These are phyloP conservation scores for Aspergillus proliferans DNA, from an alignment of 2,329 filamentous ascomycete species.

Conservation along the genomic window DNA sequence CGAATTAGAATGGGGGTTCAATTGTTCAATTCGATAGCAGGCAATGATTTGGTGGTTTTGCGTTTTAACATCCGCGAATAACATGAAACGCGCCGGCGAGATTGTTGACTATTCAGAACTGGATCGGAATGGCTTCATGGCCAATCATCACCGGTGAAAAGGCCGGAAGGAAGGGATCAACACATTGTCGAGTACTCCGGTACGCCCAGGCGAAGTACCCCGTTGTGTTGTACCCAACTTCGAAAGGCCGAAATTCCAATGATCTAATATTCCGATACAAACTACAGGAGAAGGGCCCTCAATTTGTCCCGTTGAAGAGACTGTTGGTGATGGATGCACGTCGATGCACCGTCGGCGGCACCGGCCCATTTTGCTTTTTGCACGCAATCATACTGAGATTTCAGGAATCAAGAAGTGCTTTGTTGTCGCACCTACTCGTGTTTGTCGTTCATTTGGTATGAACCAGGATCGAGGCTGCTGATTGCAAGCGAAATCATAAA, in stretches of 20 bases:
- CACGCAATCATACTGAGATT: background rate
- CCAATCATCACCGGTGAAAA: slow-evolving; percentile 7
- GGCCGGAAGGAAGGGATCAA: slow-evolving; percentile 10
- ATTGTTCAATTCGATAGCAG: background rate
- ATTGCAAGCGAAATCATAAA: background rate
- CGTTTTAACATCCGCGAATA: background rate
- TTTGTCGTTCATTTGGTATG: background rate
- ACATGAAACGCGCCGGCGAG: background rate
- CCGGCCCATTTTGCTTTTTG: background rate
- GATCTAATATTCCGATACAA: background rate
- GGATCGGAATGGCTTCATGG: slow-evolving; percentile 5
- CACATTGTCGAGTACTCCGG: slow-evolving; percentile 1
- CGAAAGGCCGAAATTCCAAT: background rate
- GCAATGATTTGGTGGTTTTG: background rate
- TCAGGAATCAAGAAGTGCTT: background rate
- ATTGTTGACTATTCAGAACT: slow-evolving; percentile 6
- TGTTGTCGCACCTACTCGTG: background rate
- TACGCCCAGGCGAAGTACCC: background rate
- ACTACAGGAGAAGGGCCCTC: background rate
- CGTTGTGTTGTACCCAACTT: background rate
- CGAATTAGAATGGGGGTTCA: background rate
- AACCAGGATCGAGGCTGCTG: background rate
- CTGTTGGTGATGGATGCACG: background rate
- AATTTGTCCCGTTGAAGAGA: too few species aligned
- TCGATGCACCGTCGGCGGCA: background rate